Base-by-base conservation (phyloP, 2,329 filamentous ascomycete species). In the Arthrinium puccinioides region DNA sequence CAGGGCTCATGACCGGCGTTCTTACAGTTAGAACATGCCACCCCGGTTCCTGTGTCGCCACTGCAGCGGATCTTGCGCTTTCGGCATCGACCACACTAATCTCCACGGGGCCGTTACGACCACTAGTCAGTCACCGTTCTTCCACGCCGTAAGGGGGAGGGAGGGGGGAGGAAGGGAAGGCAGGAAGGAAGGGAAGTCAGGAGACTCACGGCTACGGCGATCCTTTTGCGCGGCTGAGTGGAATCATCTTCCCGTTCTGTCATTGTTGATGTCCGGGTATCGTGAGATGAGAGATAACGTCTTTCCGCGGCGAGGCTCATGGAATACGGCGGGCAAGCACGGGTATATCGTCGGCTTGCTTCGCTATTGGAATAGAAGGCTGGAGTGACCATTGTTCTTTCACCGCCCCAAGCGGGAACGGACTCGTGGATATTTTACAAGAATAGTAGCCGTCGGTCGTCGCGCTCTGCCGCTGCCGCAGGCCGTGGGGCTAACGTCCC, bases 1-100 rank as follows among this genome's bases (percentile, higher is more conserved):
- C 90, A 96, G 6, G 72, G 66, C 16, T 81, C 75, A 19, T 74
- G 66, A 10, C 84, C 83, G 36, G 89, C 82, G 43, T 70, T 78
- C 52, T 79, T 83, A 67, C 90, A 97, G 59, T 89, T 94, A 9
- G 74, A 69, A 61, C 90, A 97, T n/a, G 82, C 79, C 26, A 69
- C 64, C n/a, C 83, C 84, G 52, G 82, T 77, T 21, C 84, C 84
- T 23, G 74, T 70, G 55, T 95, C 87, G 29, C 90, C 90, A 53
- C 85, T 94, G 65, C 90, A 97, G 49, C 87, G 83, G 51, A 97
- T 97, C 69, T 97, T 97, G 41, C 90, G 78, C 64, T 90, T 89
- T 43, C 90, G 79, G 62, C 90, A 97, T 48, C 90, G 79, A 24
- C 79, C 78, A 59, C 90, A 97, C 90, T 96, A 11, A 11, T 13